Conservation (phyloP, 306 rosid genomes). For the Cicer bijugum region DNA sequence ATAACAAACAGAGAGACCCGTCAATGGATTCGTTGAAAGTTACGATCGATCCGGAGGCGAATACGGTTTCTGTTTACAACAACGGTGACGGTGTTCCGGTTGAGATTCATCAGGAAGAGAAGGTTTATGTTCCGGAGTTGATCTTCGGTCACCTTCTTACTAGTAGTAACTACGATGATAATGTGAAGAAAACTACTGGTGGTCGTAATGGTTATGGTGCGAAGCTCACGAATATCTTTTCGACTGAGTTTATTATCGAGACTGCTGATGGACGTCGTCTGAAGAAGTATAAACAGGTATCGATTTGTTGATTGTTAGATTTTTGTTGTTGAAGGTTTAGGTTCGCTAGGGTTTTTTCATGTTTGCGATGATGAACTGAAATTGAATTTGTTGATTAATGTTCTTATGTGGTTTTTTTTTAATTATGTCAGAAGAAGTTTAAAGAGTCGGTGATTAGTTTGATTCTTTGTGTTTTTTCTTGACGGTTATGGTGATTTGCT, state of each 20-base stretch:
- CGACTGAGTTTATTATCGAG: slow-evolving; percentile 83
- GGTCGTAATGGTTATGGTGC: slow-evolving; percentile 96
- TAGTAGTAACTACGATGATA: slow-evolving; percentile 88
- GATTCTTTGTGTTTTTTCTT: no score
- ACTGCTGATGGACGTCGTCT: slow-evolving; percentile 86
- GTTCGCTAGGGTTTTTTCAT: not conserved
- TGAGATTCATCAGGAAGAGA: slow-evolving; percentile 92
- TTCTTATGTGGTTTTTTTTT: not conserved
- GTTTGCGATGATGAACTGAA: not conserved
- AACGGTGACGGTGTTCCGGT: slow-evolving; percentile 92
- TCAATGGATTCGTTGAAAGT: slow-evolving; percentile 77
- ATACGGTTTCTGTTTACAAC: slow-evolving; percentile 64
- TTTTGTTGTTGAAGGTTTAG: not conserved
- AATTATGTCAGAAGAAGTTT: no score
- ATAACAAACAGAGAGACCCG: slow-evolving; percentile 90
- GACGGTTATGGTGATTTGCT: no score
- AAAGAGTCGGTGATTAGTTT: no score
- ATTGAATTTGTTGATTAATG: not conserved
- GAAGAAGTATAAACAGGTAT: slow-evolving; percentile 94
- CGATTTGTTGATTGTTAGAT: not conserved
- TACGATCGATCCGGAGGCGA: slow-evolving; percentile 60
- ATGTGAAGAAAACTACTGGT: slow-evolving; percentile 87
- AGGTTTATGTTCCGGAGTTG: slow-evolving; percentile 90
- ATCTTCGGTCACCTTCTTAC: slow-evolving; percentile 88
- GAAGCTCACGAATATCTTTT: slow-evolving; percentile 89